Base-by-base conservation (phyloP, 306 rosid genomes). In the Lathyrus aphaca region DNA sequence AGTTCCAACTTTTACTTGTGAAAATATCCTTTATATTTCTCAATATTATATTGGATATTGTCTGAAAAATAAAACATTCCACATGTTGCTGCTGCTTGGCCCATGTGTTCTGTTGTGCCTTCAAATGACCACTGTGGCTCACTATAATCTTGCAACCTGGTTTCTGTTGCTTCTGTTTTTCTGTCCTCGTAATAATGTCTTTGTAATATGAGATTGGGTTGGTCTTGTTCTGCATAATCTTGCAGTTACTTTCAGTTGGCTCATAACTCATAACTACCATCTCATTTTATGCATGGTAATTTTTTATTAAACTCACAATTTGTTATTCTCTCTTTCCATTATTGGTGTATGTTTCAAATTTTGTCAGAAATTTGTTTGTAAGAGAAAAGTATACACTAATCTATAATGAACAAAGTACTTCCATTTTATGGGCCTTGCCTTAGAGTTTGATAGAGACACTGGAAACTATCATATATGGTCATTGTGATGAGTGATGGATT, bases 91-190 rank as follows among this genome's bases (percentile, higher is more conserved):
- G 35, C 16, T 49, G 25, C 13, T 49, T 21, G 15, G 35, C 16
- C 60, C 16, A 23, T 54, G 35, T 23, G 60, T 54, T 54, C 60
- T 23, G 60, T 54, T 54, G 4, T 54, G 35, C 35, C 60, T 21
- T 54, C 32, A 21, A 23, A 54, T 10, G 15, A 23, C 35, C 16
- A 54, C 3, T 21, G 60, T 8, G 15, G 15, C 35, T 54, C 32
- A 21, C 16, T 30, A 54, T 23, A 54, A 54, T 54, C 59, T 54
- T 54, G 60, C 4, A 54, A 54, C 15, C 32, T 54, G 35, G 35
- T 53, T 50, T 53, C 16, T 53, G 58, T 51, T 51, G 55, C 18
- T 49, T 49, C 55, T 17, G 54, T 16, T 48, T 8, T 48, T 43
- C 48, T 43, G 48, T 43, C 48, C 48, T 43, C 13, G 10, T 8